These are phyloP conservation scores for Strobilomyces confusus DNA, from an alignment of 768 basidiomycete genomes.

Conservation along the genomic window DNA sequence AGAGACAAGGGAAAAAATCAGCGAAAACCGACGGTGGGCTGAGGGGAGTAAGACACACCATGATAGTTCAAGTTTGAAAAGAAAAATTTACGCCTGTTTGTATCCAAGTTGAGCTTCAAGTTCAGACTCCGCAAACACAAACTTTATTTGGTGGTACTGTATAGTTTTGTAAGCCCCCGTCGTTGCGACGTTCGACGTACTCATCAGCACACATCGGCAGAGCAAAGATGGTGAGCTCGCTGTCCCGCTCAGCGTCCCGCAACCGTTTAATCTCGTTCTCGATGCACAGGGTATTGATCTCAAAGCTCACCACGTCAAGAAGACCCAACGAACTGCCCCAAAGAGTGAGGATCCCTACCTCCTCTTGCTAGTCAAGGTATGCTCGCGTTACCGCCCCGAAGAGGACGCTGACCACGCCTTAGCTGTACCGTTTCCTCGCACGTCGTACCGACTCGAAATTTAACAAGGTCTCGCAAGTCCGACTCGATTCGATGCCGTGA, in stretches of 20 bases:
- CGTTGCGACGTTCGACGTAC: constrained; percentile 33
- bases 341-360: constrained; percentile 99
- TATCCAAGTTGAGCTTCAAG: constrained; percentile 33
- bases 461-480: constrained; percentile 68
- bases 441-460: constrained; percentile 93
- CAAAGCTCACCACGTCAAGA: constrained; percentile 97
- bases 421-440: constrained; percentile 99
- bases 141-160: constrained; percentile 44
- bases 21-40: neutral
- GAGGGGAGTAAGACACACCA: constrained; percentile 43
- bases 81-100: constrained; percentile 40
- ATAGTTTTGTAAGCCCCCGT: constrained; percentile 66
- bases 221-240: constrained; percentile 79
- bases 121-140: constrained; percentile 30
- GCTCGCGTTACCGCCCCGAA: constrained; percentile 15
- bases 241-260: constrained; percentile 31
- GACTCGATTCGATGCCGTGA: neutral
- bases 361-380: constrained; percentile 94
- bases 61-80: constrained; percentile 56
- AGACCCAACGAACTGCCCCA: constrained; percentile 89
- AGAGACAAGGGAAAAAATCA: constrained; percentile 9
- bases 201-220: constrained; percentile 53
- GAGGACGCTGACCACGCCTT: constrained; percentile 10
- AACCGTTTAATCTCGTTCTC: constrained; percentile 9
- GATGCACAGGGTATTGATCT: constrained; percentile 86